Base-by-base conservation (phyloP, 2,329 filamentous ascomycete genomes). In the Aspergillus sp. region DNA sequence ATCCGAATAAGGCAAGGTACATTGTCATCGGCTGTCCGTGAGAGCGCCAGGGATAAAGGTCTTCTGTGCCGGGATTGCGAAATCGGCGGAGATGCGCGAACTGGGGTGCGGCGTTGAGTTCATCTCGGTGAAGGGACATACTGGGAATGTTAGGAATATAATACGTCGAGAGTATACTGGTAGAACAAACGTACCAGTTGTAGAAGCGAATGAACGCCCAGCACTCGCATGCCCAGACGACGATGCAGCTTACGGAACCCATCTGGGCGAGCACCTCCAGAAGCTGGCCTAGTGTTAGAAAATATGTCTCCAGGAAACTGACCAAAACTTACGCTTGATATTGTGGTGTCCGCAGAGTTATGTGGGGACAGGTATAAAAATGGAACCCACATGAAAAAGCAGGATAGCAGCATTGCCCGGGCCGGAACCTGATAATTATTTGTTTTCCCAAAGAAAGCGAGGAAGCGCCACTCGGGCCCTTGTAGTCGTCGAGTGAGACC, bases 151-250 rank as follows among this genome's bases (percentile, higher is more conserved):
- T 43, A 44, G 24, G 24, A 24, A 6, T 24, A 24, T 7, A 24
- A 7, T 24, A 7, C 24, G 7, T 24, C 24, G 24, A 24, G 24
- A 24, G 24, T 24, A 24, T 24, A 7, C 24, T 24, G 1, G 1
- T 5, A 24, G 7, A 2, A 6, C 7, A 24, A 24, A 64, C 71
- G 56, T 13, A 69, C 66, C 67, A 76, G 34, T 74, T 63, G 42
- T 75, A 76, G 53, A 71, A 77, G 4, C 67, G 65, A 41, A 78
- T 73, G 41, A 75, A 79, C 1, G 76, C 76, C 60, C 71, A 65
- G 49, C 74, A 78, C 53, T 77, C 69, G 49, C 72, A 78, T 0
- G 71, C 68, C 77, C 76, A 79, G 4, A 78, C 73, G 15, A 78
- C 64, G 4, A 69, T 45, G 18, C 58, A 58, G 11, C 63, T 69